Evolutionary conservation across 495 filamentous ascomycete genomes (phyloP), one percentile per base, ranked within the genome.

Genomic region (Thermothielavioides terrestris): DNA sequence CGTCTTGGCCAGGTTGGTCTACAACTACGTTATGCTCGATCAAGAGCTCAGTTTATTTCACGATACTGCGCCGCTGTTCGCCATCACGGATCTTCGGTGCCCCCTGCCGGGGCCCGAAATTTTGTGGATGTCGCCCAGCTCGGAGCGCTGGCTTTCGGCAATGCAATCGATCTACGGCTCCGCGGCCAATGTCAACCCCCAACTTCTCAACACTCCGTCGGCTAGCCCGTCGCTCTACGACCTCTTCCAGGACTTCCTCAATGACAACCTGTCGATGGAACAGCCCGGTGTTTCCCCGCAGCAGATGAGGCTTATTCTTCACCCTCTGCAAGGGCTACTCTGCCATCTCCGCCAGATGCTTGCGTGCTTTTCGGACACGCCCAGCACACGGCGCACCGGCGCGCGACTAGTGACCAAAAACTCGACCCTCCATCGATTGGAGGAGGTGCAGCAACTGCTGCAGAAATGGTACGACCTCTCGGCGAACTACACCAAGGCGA

Each of bases 1-100:
- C 40, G 22, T 49, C 22, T n/a, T 25, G 31, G 38, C 22, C 48
- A 82, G 78, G 53, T 60, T 83, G 20, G 75, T 78, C 1, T 82
- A 85, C 58, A 81, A 78, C 31, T 83, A 79, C 70, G 76, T 80
- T 21, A 79, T 82, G 76, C 71, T 82, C 11, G 81, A 84, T 56
- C 79, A 82, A 57, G 81, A 84, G 52, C 68, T 83, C 21, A 75
- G 76, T 43, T 65, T 84, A 12, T 84, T 83, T 60, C 72, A 82
- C 54, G 81, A 85, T 52, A 72, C 70, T 6, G 69, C 69, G 0
- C 76, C 78, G 3, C 57, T 81, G 21, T 71, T 85, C 41, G 71
- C 76, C 9, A 73, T 80, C 50, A 76, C 68, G 14, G 77, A 83
- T 40, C 72, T 83, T 26, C 71, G 68, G 22, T 69, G 73, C 35